These are phyloP conservation scores for Phytophthora syringae DNA, from an alignment of 352 stramenopile genomes.

Conservation along the genomic window DNA sequence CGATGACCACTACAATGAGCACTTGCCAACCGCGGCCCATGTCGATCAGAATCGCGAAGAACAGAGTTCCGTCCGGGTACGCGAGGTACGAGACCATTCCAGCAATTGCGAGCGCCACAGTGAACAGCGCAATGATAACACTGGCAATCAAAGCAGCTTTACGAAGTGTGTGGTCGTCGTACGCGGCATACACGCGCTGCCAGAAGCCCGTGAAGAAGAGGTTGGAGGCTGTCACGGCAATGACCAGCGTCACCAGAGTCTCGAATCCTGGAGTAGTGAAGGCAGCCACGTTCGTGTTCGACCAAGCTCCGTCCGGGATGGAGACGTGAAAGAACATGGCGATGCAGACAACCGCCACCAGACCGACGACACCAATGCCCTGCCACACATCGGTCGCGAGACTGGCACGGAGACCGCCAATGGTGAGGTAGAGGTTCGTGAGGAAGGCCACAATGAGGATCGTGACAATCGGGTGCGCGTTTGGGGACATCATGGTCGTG, in stretches of 20 bases:
- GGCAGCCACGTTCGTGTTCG: constrained; percentile 48
- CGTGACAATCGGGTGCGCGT: constrained; percentile 51
- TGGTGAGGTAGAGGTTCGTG: constrained; percentile 72
- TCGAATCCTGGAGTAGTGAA: constrained; percentile 67
- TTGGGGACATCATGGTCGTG: constrained; percentile 46
- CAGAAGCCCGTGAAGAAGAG: constrained; percentile 80
- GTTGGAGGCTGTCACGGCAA: constrained; percentile 63
- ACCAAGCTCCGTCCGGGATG: constrained; percentile 53
- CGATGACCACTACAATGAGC: constrained; percentile 63
- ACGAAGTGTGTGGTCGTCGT: constrained; percentile 53
- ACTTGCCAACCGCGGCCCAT: constrained; percentile 69
- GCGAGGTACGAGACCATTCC: constrained; percentile 66
- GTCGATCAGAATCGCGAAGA: constrained; percentile 71
- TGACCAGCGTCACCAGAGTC: constrained; percentile 66
- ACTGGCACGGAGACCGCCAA: constrained; percentile 66
- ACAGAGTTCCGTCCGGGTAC: constrained; percentile 55
- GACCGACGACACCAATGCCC: constrained; percentile 55
- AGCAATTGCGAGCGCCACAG: constrained; percentile 56
- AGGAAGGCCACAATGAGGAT: constrained; percentile 63
- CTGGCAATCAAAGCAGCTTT: constrained; percentile 42
- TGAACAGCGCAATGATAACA: constrained; percentile 65
- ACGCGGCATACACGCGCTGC: constrained; percentile 64
- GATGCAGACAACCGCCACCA: constrained; percentile 61
- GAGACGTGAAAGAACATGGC: constrained; percentile 57
- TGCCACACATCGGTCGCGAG: constrained; percentile 72